Evolutionary conservation across 2,329 filamentous ascomycete species (phyloP), one percentile per base, ranked within the genome.

Genomic region (Pezicula neosporulosa): DNA sequence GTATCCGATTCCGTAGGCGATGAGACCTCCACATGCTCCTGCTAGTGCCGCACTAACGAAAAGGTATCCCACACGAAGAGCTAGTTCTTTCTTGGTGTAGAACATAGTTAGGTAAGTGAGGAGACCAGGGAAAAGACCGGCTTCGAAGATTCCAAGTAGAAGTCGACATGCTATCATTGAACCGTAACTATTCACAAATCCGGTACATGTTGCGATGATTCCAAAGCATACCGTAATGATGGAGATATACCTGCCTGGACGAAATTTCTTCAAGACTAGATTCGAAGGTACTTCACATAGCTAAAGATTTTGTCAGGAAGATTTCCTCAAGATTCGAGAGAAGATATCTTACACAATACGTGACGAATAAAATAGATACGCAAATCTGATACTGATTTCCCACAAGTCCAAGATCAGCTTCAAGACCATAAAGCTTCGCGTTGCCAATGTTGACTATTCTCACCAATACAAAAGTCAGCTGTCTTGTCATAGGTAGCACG

Each of bases 1-100:
- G 60, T 79, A 79, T 0, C 81, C 80, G 53, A 87, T 84, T 0
- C 73, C 83, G 49, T 83, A 86, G 0, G 84, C 85, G 1, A 88
- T 72, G 0, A 88, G 72, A 0, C 85, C 85, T 19, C 84, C 83
- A 47, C 75, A 83, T 1, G 83, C 82, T 6, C 85, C 85, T 0
- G 83, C 81, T 1, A 85, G 66, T 0, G 84, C 82, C 2, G 82
- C 77, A 3, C 73, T 75, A 9, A 79, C 75, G 62, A 86, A 86
- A 2, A 87, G 73, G 56, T 85, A 85, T 7, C 80, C 80, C 2
- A 85, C 79, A 1, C 84, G 77, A 3, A 86, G 67, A 0, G 81
- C 82, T 5, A 86, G 72, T 58, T 85, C 81, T 8, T 72, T 72
- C 56, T 81, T 82, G 18, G 76, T 80, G 64, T 86, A 87, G 67